Evolutionary conservation across 495 filamentous ascomycete species (phyloP).

Genomic region (Tuber calosporum): DNA sequence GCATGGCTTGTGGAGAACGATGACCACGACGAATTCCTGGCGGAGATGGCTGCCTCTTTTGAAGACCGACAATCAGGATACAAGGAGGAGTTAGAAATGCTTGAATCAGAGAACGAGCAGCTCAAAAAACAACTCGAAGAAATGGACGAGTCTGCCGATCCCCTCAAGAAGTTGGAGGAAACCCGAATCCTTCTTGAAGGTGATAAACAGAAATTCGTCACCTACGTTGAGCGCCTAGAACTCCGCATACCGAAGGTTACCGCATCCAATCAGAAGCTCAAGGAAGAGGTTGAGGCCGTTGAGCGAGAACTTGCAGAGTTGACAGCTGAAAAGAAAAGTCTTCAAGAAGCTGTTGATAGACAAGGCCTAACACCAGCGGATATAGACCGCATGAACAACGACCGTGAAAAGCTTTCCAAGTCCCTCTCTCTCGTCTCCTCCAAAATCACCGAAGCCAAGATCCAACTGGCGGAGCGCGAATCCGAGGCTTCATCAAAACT

Average conservation of each 20-base stretch:
- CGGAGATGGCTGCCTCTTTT: slow-evolving; percentile 83
- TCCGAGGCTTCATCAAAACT: slow-evolving; percentile 71
- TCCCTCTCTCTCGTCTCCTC: slow-evolving; percentile 65
- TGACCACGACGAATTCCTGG: slow-evolving; percentile 75
- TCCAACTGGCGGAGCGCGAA: slow-evolving; percentile 74
- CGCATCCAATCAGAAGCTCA: slow-evolving; percentile 49
- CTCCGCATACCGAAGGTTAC: slow-evolving; percentile 51
- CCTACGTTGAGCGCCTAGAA: slow-evolving; percentile 87
- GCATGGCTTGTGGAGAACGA: slow-evolving; percentile 87
- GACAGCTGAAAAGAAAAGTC: slow-evolving; percentile 67
- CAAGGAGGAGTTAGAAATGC: slow-evolving; percentile 66
- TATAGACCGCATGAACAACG: slow-evolving; percentile 96
- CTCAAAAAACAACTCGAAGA: slow-evolving; percentile 79
- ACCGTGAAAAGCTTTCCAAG: slow-evolving; percentile 83
- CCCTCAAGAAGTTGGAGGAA: slow-evolving; percentile 73
- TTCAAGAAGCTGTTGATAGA: slow-evolving; percentile 78
- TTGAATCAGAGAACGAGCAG: slow-evolving; percentile 74
- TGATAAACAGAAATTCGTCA: slow-evolving; percentile 84
- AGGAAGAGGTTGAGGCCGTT: slow-evolving; percentile 71
- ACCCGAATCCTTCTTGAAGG: slow-evolving; percentile 80
- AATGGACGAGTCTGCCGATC: slow-evolving; percentile 72
- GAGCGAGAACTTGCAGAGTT: slow-evolving; percentile 67
- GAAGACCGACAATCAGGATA: slow-evolving; percentile 72
- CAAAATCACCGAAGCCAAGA: slow-evolving; percentile 74
- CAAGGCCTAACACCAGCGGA: slow-evolving; percentile 92